Base-by-base conservation (phyloP, 306 rosid genomes). In the Rosa rugosa region DNA sequence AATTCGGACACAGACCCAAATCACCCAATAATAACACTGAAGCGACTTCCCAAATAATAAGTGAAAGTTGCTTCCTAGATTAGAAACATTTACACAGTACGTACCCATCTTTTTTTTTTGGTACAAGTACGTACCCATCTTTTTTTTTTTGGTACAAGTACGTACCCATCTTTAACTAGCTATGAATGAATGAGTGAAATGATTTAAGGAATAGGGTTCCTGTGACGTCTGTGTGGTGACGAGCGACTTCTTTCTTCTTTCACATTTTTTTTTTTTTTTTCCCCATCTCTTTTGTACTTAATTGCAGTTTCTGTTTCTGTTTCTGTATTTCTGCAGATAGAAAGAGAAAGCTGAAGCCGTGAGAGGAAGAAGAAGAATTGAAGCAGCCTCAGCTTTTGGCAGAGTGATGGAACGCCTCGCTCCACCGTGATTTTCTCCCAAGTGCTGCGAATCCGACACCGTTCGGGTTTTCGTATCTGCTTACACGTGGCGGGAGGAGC, bases 391-490 rank as follows among this genome's bases (percentile, higher is more conserved):
- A 57, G n/a, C 71, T 67, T 40, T 67, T 67, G 27, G 47, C 49
- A 67, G 49, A 0, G 44, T 34, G 49, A 67, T 40, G 71, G 71
- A 67, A 66, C 22, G 66, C 18, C 66, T 60, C 17, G 14, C 69
- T 36, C 70, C 70, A 65, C 46, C 46, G 22, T 36, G 45, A 5
- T n/a, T 31, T 25, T 63, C 70, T 66, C 23, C 47, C 6, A 36
- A 36, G 71, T 63, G 34, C 71, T 18, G 46, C 46, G 14, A 36
- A 66, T 66, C 71, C 25, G n/a, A 66, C 71, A 66, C 71, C 16
- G 47, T 8, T 66, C 14, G 46, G 23, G 71, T 66, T 18, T 10
- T 66, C 71, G 6, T 17, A 38, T 38, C 47, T 66, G 23, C 71
- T 66, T 9, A 38, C 71, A 66, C 27, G 46, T 66, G 44, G 46